These are phyloP conservation scores for Ceratobasidium papillatum DNA, from an alignment of 1,284 basidiomycete species.

Conservation along the genomic window DNA sequence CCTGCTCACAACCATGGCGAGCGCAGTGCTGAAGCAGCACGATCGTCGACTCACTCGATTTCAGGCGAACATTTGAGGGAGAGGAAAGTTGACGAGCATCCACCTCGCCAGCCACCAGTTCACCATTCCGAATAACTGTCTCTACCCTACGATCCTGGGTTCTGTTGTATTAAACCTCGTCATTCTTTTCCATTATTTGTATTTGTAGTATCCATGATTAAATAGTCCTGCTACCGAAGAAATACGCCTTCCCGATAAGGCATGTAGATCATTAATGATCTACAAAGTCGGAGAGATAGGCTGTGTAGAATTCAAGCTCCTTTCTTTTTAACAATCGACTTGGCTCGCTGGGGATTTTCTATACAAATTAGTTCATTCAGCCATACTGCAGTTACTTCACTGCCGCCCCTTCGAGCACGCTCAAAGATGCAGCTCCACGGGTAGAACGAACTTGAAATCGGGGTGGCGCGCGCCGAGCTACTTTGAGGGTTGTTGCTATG, in stretches of 20 bases:
- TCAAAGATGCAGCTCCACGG: too few relatives aligned
- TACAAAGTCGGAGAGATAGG: neutral
- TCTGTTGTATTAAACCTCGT: neutral
- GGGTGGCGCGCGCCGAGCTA: neutral
- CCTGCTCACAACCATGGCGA: neutral
- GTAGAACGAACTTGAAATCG: neutral
- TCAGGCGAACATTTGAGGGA: slow-evolving; percentile 1
- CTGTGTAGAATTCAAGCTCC: neutral
- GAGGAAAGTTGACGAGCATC: neutral
- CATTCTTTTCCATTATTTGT: slow-evolving; percentile 4
- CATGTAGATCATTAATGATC: neutral
- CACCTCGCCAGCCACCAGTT: slow-evolving; percentile 1
- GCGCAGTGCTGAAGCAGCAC: neutral
- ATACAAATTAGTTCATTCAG: too few relatives aligned
- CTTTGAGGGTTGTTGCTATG: neutral
- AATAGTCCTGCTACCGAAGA: neutral
- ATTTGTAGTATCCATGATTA: neutral
- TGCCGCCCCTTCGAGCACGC: too few relatives aligned
- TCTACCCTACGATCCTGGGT: neutral
- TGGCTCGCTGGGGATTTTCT: too few relatives aligned
- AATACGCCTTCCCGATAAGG: neutral
- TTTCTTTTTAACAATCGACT: neutral
- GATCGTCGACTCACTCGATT: slow-evolving; percentile 27
- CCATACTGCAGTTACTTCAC: too few relatives aligned
- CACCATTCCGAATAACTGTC: neutral